Percentiles rank a stretch among this genome's conserved stretches.
Evolutionary conservation across 108 stramenopile genomes (phyloP).

Genomic region (Pseudonitzschia multiseries): DNA sequence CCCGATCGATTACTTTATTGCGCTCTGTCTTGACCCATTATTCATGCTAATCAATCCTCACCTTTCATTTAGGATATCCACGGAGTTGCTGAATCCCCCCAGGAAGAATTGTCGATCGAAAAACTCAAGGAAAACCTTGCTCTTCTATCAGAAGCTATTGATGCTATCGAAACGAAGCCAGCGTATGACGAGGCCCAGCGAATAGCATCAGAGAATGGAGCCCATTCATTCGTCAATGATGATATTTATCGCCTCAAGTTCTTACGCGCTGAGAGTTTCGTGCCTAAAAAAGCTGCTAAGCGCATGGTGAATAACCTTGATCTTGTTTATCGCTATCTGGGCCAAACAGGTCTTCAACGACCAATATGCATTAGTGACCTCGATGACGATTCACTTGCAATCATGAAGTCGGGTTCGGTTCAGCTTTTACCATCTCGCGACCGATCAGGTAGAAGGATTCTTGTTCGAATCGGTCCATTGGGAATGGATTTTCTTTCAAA

Average conservation of each 20-base stretch:
- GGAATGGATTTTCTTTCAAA: constrained; percentile 9
- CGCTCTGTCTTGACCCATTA: not conserved
- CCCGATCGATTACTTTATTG: not conserved
- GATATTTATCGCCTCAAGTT: constrained; percentile 38
- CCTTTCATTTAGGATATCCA: not conserved
- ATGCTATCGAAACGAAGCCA: not conserved
- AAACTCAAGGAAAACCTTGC: not conserved
- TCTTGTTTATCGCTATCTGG: constrained; percentile 33
- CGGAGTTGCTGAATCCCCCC: not conserved
- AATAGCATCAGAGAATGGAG: not conserved
- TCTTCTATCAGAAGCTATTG: constrained; percentile 8
- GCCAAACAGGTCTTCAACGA: constrained; percentile 14
- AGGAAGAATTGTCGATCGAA: not conserved
- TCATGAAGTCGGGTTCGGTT: constrained; percentile 1
- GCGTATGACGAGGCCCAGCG: not conserved
- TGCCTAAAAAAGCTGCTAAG: constrained; percentile 31
- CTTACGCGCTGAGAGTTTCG: constrained; percentile 28
- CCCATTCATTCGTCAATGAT: constrained; percentile 11
- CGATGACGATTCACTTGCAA: not conserved
- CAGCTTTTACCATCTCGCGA: constrained; percentile 19
- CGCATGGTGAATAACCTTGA: constrained; percentile 35
- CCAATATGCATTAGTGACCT: constrained; percentile 17
- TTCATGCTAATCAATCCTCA: not conserved
- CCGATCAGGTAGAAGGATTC: constrained; percentile 6
- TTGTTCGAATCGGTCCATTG: constrained; percentile 8